These are phyloP conservation scores for Turnera subulata DNA, from an alignment of 345 rosid species.

Conservation along the genomic window DNA sequence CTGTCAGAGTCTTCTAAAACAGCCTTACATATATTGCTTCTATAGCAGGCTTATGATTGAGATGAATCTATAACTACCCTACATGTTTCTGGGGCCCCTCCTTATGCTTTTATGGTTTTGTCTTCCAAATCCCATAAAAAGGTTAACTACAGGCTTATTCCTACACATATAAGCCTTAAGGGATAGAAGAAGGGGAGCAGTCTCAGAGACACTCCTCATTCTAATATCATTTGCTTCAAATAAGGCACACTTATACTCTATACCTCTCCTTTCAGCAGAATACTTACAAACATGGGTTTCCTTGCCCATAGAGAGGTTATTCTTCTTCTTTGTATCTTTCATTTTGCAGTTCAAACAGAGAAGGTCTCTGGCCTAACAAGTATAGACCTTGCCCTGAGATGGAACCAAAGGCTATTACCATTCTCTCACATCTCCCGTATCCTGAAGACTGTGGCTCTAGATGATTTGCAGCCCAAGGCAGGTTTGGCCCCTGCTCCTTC, in stretches of 20 bases:
- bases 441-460: slow-evolving; percentile 29
- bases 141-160: slow-evolving; percentile 19
- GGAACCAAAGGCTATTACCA: slow-evolving; percentile 29
- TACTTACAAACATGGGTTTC: slow-evolving; percentile 38
- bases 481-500: slow-evolving; percentile 54
- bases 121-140: slow-evolving; percentile 35
- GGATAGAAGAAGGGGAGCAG: slow-evolving; percentile 7
- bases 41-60: slow-evolving; percentile 42
- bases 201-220: slow-evolving; percentile 17
- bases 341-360: slow-evolving; percentile 33
- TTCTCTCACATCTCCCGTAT: slow-evolving; percentile 32
- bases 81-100: slow-evolving; percentile 35
- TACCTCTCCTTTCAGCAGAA: slow-evolving; percentile 8
- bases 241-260: slow-evolving; percentile 9
- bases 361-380: slow-evolving; percentile 37
- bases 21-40: slow-evolving; percentile 53
- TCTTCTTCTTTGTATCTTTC: slow-evolving; percentile 37
- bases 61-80: slow-evolving; percentile 48
- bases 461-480: slow-evolving; percentile 25
- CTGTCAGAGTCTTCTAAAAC: slow-evolving; percentile 63
- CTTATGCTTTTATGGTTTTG: slow-evolving; percentile 23
- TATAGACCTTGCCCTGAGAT: slow-evolving; percentile 38
- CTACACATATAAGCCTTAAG: slow-evolving; percentile 28
- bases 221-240: slow-evolving; percentile 14
- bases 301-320: slow-evolving; percentile 24